Evolutionary conservation across 2,329 filamentous ascomycete species (phyloP).

Genomic region (Bipolaris oryzae): DNA sequence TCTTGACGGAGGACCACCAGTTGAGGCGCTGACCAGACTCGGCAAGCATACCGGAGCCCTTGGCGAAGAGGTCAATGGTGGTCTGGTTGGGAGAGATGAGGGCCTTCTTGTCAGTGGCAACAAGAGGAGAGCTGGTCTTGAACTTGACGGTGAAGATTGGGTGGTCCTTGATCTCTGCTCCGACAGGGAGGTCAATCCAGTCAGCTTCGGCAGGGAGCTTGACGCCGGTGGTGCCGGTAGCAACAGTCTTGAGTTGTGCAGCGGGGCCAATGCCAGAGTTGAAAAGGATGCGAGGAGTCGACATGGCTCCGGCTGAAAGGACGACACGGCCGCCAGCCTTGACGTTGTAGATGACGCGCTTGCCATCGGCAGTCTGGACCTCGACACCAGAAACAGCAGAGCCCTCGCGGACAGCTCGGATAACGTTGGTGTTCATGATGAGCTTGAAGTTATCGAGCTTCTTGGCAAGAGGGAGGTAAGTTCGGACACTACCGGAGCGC

Average conservation of each 20-base stretch:
- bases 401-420: constrained; percentile 66
- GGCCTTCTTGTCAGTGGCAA: constrained; percentile 27
- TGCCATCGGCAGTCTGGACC: constrained; percentile 53
- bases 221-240: constrained; percentile 48
- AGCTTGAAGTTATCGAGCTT: constrained; percentile 68
- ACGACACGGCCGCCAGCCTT: constrained; percentile 67
- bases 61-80: constrained; percentile 41
- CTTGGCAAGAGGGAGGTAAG: constrained; percentile 69
- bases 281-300: constrained; percentile 70
- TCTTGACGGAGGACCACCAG: constrained; percentile 56
- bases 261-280: constrained; percentile 70
- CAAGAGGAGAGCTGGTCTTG: constrained; percentile 30
- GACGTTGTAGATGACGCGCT: constrained; percentile 59
- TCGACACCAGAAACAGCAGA: constrained; percentile 69
- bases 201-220: constrained; percentile 51
- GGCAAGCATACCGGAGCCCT: constrained; percentile 51
- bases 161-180: constrained; percentile 51
- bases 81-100: constrained; percentile 40
- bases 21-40: constrained; percentile 57
- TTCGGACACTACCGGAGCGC: constrained; percentile 70
- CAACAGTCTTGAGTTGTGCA: constrained; percentile 54
- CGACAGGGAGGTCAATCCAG: constrained; percentile 59
- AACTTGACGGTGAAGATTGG: constrained; percentile 46
- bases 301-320: constrained; percentile 70
- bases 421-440: constrained; percentile 68